Evolutionary conservation across 768 basidiomycete genomes (phyloP).

Genomic region (Lactifluus subvellereus): DNA sequence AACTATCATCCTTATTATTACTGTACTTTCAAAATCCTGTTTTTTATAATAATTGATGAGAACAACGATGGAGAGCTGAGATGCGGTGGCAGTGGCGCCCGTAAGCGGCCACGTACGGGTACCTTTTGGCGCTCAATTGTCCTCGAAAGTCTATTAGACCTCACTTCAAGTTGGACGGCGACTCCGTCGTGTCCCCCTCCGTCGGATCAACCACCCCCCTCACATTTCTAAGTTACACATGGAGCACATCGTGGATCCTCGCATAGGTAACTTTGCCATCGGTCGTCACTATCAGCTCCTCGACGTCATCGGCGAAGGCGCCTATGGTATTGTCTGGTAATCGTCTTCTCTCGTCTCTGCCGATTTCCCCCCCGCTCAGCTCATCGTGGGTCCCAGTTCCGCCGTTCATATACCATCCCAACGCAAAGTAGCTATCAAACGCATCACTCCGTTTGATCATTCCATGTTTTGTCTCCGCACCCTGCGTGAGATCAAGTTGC

Average conservation of each 20-base stretch:
- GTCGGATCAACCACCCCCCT: too few relatives aligned
- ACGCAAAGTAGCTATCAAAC: constrained; percentile 95
- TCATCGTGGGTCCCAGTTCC: constrained; percentile 39
- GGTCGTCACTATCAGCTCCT: constrained; percentile 80
- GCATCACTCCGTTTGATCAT: constrained; percentile 92
- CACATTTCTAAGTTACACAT: constrained; percentile 15
- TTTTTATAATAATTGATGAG: neutral
- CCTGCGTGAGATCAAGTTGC: constrained; percentile 90
- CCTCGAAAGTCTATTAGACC: neutral
- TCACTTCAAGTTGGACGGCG: neutral
- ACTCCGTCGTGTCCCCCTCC: neutral
- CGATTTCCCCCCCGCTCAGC: neutral
- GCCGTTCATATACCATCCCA: constrained; percentile 82
- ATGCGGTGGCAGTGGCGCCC: neutral
- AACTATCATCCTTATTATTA: too few relatives aligned
- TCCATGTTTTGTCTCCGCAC: constrained; percentile 92
- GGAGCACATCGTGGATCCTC: constrained; percentile 28
- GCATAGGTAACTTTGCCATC: constrained; percentile 29
- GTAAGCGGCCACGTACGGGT: neutral
- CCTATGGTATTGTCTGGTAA: constrained; percentile 90
- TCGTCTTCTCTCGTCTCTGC: constrained; percentile 7
- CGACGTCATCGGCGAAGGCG: constrained; percentile 85
- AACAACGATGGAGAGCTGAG: neutral
- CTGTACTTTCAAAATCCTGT: too few relatives aligned
- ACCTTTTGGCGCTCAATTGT: neutral